Conservation (phyloP, 108 stramenopile species). For the Nannochloropsis salina region DNA sequence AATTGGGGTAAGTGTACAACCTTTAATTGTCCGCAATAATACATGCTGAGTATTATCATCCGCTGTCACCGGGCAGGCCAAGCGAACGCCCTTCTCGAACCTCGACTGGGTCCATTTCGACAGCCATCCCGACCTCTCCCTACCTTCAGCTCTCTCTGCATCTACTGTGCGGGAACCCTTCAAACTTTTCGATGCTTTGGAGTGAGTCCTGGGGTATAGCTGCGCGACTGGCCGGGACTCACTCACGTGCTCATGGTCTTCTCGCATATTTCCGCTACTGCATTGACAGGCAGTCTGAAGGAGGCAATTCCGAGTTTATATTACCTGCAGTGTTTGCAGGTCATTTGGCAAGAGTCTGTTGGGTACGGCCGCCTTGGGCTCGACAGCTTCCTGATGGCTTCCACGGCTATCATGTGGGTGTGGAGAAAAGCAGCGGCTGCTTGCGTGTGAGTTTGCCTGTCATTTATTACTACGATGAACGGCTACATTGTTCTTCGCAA, state of each 20-base stretch:
- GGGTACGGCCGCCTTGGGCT: background rate
- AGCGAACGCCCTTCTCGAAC: conserved; percentile 13
- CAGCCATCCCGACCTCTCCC: background rate
- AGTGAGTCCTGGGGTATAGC: too few species aligned
- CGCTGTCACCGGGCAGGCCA: background rate
- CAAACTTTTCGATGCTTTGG: too few species aligned
- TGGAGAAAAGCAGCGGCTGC: background rate
- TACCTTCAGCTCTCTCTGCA: background rate
- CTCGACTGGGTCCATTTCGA: conserved; percentile 3
- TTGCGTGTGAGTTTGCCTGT: background rate
- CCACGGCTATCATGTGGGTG: background rate
- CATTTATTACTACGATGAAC: background rate
- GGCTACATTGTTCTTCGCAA: background rate
- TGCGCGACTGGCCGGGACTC: too few species aligned
- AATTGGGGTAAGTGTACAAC: background rate
- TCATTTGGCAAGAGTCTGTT: background rate
- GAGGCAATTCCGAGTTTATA: background rate
- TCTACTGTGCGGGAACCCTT: background rate
- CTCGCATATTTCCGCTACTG: too few species aligned
- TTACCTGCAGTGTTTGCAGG: background rate
- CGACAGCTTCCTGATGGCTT: background rate
- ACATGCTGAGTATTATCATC: background rate
- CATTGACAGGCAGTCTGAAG: background rate
- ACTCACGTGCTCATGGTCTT: background rate
- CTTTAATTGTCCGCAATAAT: background rate